Base-by-base conservation (phyloP, 495 filamentous ascomycete genomes). In the Daldinia grandis region DNA sequence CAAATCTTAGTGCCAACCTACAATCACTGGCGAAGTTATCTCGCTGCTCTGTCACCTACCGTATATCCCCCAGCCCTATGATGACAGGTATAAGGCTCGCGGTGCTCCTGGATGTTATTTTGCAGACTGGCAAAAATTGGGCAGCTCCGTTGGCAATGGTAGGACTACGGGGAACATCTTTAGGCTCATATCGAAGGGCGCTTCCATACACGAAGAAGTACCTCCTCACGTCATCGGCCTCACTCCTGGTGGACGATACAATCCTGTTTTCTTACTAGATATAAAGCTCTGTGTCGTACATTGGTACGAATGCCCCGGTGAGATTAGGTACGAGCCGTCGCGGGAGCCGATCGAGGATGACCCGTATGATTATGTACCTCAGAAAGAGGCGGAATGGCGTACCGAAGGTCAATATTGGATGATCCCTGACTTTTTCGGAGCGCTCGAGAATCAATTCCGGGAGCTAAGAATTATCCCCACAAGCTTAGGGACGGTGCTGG, bases 351-450 rank as follows among this genome's bases (percentile, higher is more conserved):
- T 57, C 14, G 51, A 54, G 24, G 51, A 54, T 33, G 51, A 31
- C 15, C 51, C 51, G 27, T 57, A 57, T 30, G 62, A 73, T 9
- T 61, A 68, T 12, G 62, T 47, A 10, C 57, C 61, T 14, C 62
- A 73, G 53, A 37, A 56, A 4, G 62, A 73, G 65, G 69, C 69
- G 65, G 51, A 57, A 27, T 15, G 51, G 61, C 31, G 33, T 27
- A 5, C 38, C 62, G 7, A 51, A 15, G 21, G 25, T n/a, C 10
- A 27, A 1, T 57, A 69, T 1, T 75, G 70, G 70, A 17, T 70
- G 7, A 38, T 75, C 14, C 14, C 51, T 21, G 58, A 64, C 37
- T 75, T 75, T 28, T 75, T 75, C 54, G 58, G 73, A 38, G 17
- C 64, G 10, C 62, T 70, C 54, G 70, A 75, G 58, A 54, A 70